Percentiles rank a stretch among this genome's conserved stretches.
Conservation (phyloP, 164 flowering plant genomes). For the Sedum album region DNA sequence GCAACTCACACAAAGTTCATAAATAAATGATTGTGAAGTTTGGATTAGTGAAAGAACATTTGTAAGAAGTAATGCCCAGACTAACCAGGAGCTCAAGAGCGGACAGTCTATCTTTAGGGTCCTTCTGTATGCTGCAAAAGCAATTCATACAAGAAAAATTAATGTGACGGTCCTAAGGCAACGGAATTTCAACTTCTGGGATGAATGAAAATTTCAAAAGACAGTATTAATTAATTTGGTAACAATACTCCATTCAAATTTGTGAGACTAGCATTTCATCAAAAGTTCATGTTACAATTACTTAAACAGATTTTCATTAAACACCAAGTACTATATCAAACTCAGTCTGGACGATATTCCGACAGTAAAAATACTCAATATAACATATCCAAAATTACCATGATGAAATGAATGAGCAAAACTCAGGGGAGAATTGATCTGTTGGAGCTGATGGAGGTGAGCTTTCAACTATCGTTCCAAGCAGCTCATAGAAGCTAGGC, state of each 20-base stretch:
- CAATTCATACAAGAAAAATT: neutral
- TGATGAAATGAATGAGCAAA: slow-evolving; percentile 31
- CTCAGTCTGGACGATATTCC: neutral
- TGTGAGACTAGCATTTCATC: neutral
- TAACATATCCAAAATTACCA: neutral
- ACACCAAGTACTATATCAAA: neutral
- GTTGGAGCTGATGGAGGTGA: slow-evolving; percentile 89
- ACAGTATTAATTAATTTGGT: neutral
- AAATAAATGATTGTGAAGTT: too few relatives aligned
- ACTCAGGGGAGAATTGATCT: slow-evolving; percentile 97
- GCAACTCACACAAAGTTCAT: neutral
- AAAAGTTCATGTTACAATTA: neutral
- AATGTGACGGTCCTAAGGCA: neutral
- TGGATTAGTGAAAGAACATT: neutral
- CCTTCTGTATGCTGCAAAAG: slow-evolving; percentile 53
- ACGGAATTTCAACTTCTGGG: neutral
- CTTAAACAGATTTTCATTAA: neutral
- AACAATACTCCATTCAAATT: neutral
- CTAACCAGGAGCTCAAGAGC: slow-evolving; percentile 56
- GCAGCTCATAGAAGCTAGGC: slow-evolving; percentile 89
- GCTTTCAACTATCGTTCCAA: slow-evolving; percentile 70
- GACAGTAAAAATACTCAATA: neutral
- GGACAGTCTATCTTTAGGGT: slow-evolving; percentile 65
- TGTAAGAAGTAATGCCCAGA: neutral
- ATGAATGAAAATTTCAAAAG: neutral